Conservation (phyloP, 768 basidiomycete genomes). For the Artomyces pyxidatus region DNA sequence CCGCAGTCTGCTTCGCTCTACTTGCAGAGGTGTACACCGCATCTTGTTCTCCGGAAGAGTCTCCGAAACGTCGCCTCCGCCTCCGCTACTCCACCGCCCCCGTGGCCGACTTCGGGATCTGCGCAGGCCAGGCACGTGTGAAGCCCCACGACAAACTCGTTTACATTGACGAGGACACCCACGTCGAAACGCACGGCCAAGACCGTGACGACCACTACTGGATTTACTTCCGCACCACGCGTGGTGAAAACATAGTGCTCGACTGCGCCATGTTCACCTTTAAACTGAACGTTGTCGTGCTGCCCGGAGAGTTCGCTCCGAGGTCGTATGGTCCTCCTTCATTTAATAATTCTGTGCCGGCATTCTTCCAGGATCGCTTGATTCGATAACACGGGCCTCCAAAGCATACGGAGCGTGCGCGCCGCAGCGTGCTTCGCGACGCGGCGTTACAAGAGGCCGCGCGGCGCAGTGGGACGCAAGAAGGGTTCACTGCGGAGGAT, state of each 20-base stretch:
- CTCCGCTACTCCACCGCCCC: constrained; percentile 30
- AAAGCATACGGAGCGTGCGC: background rate
- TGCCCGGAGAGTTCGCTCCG: background rate
- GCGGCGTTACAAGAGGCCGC: background rate
- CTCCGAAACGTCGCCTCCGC: constrained; percentile 23
- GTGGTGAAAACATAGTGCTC: constrained; percentile 32
- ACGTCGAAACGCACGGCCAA: constrained; percentile 26
- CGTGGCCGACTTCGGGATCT: constrained; percentile 41
- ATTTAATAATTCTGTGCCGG: background rate
- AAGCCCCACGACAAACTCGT: constrained; percentile 28
- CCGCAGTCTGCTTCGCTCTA: constrained; percentile 26
- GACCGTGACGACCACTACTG: constrained; percentile 42
- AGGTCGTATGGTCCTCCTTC: background rate
- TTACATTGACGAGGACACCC: constrained; percentile 21
- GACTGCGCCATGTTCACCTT: constrained; percentile 36
- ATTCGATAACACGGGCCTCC: background rate
- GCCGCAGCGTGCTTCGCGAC: background rate
- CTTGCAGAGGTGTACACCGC: constrained; percentile 35
- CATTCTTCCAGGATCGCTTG: background rate
- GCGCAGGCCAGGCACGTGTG: constrained; percentile 27
- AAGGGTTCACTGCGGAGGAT: background rate
- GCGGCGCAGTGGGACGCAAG: background rate
- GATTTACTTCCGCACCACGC: constrained; percentile 38
- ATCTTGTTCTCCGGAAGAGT: constrained; percentile 14
- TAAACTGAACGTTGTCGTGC: constrained; percentile 27